phyloP scores from a whole-genome alignment of 805 yeast species.

The Suhomyces prunicola region DNA sequence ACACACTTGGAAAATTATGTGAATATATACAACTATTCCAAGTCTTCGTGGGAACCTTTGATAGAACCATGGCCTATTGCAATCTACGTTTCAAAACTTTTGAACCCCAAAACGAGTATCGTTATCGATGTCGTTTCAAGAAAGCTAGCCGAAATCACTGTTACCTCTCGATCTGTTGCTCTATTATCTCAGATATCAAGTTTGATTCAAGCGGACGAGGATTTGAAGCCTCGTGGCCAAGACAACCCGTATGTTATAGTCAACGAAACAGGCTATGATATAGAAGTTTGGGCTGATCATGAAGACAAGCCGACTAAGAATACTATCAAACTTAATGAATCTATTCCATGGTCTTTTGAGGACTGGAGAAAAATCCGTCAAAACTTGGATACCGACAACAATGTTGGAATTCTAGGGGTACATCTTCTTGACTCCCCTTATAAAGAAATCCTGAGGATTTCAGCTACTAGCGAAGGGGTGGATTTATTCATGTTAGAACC shows the following conservation, averaged over 20 bases:
- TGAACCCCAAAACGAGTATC: slow-evolving; percentile 46
- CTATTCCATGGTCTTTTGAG: slow-evolving; percentile 84
- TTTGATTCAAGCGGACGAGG: slow-evolving; percentile 51
- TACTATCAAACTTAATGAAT: slow-evolving; percentile 45
- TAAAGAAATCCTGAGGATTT: slow-evolving; percentile 50
- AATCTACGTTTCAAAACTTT: slow-evolving; percentile 56
- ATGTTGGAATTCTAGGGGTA: slow-evolving; percentile 62
- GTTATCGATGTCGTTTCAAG: slow-evolving; percentile 71
- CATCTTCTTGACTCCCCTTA: slow-evolving; percentile 55
- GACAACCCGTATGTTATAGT: slow-evolving; percentile 77
- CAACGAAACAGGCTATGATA: slow-evolving; percentile 80
- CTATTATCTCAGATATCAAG: slow-evolving; percentile 66
- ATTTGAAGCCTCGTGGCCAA: slow-evolving; percentile 65
- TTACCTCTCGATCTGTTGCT: slow-evolving; percentile 80
- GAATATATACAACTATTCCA: slow-evolving; percentile 82
- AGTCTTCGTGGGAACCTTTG: slow-evolving; percentile 93
- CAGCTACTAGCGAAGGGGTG: slow-evolving; percentile 82
- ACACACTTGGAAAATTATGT: slow-evolving; percentile 61
- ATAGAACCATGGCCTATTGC: slow-evolving; percentile 85
- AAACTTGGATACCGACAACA: slow-evolving; percentile 62
- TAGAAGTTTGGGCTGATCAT: slow-evolving; percentile 80
- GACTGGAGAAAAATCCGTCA: slow-evolving; percentile 91
- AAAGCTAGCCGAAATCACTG: slow-evolving; percentile 70
- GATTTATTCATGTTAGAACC: slow-evolving; percentile 68
- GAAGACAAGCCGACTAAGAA: slow-evolving; percentile 21